phyloP scores from a whole-genome alignment of 306 rosid genomes.

The Prunus salicina region DNA sequence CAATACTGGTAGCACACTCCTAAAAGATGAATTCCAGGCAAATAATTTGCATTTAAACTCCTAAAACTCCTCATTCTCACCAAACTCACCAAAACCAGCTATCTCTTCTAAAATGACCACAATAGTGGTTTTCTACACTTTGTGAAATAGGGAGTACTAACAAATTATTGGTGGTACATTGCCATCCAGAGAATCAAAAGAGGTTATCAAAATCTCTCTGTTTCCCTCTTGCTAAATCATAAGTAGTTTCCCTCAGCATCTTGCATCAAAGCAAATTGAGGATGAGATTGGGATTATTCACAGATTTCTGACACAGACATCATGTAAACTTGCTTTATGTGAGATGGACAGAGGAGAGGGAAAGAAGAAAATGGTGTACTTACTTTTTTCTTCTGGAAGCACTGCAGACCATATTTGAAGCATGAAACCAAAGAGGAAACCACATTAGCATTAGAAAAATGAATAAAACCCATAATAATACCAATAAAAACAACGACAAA shows the following conservation, averaged over 20 bases:
- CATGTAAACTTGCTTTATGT: background rate
- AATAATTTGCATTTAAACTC: background rate
- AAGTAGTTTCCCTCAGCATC: background rate
- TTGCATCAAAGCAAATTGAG: background rate
- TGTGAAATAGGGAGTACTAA: background rate
- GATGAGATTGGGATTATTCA: background rate
- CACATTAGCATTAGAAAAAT: conserved; percentile 30
- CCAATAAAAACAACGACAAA: background rate
- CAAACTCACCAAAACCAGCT: background rate
- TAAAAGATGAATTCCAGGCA: background rate
- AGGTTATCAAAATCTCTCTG: background rate
- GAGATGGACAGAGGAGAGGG: background rate
- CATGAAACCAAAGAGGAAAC: conserved; percentile 45
- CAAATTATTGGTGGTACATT: background rate
- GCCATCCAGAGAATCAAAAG: background rate
- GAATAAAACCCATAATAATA: background rate
- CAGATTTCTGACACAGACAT: background rate
- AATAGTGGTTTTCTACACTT: background rate
- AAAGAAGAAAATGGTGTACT: conserved; percentile 35
- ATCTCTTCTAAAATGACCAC: background rate
- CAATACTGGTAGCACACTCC: background rate
- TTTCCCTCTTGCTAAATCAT: background rate
- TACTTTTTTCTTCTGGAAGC: conserved; percentile 85
- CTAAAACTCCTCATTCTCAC: background rate
- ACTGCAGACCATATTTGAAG: conserved; percentile 43